phyloP scores from a whole-genome alignment of 768 basidiomycete genomes.

The Pilatotrama ljubarskyi region DNA sequence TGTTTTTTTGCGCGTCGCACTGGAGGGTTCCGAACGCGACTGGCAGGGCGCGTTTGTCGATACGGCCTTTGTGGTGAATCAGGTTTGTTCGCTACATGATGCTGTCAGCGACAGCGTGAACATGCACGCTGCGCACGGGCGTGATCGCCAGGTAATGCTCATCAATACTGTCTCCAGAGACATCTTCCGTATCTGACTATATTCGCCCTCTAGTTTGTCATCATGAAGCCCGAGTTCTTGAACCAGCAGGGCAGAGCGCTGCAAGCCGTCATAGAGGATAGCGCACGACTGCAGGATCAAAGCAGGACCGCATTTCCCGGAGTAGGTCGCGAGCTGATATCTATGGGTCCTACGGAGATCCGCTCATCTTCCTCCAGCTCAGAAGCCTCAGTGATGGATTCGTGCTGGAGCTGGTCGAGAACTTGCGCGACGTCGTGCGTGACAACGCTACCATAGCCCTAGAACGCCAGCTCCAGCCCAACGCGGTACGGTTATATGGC shows the following conservation, averaged over 20 bases:
- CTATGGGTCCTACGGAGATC: background rate
- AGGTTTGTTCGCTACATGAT: background rate
- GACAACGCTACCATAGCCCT: background rate
- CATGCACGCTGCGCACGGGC: background rate
- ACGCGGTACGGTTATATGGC: background rate
- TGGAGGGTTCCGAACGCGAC: too few relatives aligned
- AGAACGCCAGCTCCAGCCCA: background rate
- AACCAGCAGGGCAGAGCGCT: background rate
- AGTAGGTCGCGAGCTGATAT: background rate
- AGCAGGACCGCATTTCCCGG: background rate
- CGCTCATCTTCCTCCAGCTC: background rate
- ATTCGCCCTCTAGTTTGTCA: background rate
- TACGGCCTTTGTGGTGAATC: background rate
- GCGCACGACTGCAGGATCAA: background rate
- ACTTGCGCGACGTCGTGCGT: background rate
- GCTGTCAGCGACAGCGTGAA: conserved; percentile 1
- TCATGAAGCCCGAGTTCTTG: conserved; percentile 6
- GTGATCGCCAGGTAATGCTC: background rate
- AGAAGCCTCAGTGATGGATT: background rate
- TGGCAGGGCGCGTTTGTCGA: background rate
- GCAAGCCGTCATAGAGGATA: background rate
- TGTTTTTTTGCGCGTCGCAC: background rate
- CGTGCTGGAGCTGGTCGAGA: background rate
- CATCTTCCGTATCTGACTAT: background rate
- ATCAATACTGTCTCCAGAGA: too few relatives aligned